Base-by-base conservation (phyloP, 331 rosid genomes). In the Saraca asoca region DNA sequence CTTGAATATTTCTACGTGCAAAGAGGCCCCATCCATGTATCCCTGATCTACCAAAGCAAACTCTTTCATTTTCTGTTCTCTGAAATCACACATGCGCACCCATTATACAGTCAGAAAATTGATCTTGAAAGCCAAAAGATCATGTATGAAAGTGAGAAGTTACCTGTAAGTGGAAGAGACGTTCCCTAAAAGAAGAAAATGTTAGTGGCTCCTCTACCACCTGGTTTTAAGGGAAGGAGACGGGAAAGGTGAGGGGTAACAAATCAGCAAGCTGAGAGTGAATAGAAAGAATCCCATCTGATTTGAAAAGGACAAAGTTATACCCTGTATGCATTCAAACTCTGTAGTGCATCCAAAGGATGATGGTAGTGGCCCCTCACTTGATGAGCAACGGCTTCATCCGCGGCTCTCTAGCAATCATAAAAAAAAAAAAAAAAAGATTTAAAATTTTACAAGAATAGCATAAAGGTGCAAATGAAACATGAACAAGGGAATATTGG, bases 1-100 rank as follows among this genome's bases (percentile, higher is more conserved):
- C 99, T 82, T 85, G 99, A 85, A 94, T 88, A 79, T 73, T 80
- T 77, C 92, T 85, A 9, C 93, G 91, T 5, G 99, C 96, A 75
- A 94, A 94, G 67, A 94, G 96, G 75, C 99, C 99, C 99, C 99
- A 94, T 67, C 99, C 99, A 71, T 94, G 99, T 72, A 94, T 94
- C 58, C 99, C 99, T 0, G 99, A 94, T 86, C 95, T 88, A 82
- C 97, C 99, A 55, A 86, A 90, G 89, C 97, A 94, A 80, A 88
- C 97, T 15, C 99, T 84, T 48, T 83, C 93, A 5, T 80, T 79
- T 79, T 94, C 99, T 9, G 97, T 94, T 81, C 86, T 88, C 99
- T 94, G 89, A 62, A 80, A 46, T 73, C 77, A 78, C 29, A 43
- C n/a, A 64, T 14, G 49, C 24, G 3, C 31, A 64, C 41, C 79